Conservation (phyloP, 2,329 filamentous ascomycete genomes). For the Penicillium sp. region DNA sequence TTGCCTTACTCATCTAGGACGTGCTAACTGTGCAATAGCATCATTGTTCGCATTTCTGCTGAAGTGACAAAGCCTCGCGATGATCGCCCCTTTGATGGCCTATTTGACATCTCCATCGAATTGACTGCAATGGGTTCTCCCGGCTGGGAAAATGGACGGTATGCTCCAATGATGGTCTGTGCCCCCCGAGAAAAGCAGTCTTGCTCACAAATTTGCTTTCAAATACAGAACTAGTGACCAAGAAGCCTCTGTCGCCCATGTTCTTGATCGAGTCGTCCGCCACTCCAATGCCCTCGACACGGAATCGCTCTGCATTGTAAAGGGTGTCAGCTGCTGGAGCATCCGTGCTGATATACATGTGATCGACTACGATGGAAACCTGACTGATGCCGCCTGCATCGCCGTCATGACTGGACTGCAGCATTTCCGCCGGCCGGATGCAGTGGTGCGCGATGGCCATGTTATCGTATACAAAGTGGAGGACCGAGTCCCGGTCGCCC, state of each 20-base stretch:
- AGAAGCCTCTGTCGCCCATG: constrained; percentile 80
- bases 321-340: constrained; percentile 87
- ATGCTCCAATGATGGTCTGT: constrained; percentile 26
- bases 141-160: constrained; percentile 80
- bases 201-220: neutral
- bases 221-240: constrained; percentile 68
- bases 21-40: constrained; percentile 50
- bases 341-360: constrained; percentile 90
- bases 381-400: constrained; percentile 83
- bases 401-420: constrained; percentile 84
- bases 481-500: constrained; percentile 84
- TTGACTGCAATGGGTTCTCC: constrained; percentile 90
- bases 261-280: constrained; percentile 91
- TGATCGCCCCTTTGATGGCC: constrained; percentile 91
- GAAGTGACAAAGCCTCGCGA: constrained; percentile 82
- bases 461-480: constrained; percentile 80
- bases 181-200: neutral
- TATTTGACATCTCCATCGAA: constrained; percentile 90
- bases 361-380: constrained; percentile 83
- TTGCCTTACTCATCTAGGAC: neutral
- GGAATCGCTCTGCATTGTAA: constrained; percentile 90
- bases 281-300: constrained; percentile 91
- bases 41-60: constrained; percentile 81
- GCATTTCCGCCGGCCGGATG: constrained; percentile 89
- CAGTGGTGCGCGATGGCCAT: constrained; percentile 78